phyloP scores from a whole-genome alignment of 306 rosid genomes.

The Cajanus cajan region DNA sequence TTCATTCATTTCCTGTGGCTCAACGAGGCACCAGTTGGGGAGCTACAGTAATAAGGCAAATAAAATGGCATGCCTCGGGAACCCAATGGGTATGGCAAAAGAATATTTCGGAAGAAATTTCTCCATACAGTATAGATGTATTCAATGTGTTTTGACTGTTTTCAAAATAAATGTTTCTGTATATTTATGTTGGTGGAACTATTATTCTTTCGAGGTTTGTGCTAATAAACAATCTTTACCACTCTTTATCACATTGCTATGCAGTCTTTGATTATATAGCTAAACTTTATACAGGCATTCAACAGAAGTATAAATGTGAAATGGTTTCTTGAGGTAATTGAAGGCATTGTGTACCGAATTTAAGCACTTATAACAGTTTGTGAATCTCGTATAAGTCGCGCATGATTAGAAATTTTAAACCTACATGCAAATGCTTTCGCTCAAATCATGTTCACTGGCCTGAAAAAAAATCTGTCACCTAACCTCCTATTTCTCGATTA shows the following conservation, averaged over 20 bases:
- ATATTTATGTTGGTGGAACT: slow-evolving; percentile 25
- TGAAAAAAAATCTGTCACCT: not conserved
- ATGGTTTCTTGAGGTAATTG: not conserved
- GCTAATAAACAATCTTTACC: slow-evolving; percentile 17
- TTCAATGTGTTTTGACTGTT: slow-evolving; percentile 22
- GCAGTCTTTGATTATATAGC: not conserved
- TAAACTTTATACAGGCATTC: not conserved
- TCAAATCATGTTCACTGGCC: not conserved
- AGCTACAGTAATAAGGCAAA: slow-evolving; percentile 60
- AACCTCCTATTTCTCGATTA: not conserved
- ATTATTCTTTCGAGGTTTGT: slow-evolving; percentile 30
- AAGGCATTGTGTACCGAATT: not conserved
- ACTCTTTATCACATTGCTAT: not conserved
- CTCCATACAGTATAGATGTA: slow-evolving; percentile 20
- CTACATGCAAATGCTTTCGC: too few relatives aligned
- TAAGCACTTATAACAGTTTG: not conserved
- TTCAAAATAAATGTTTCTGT: slow-evolving; percentile 22
- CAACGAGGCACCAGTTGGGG: slow-evolving; percentile 96
- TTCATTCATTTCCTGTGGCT: slow-evolving; percentile 97
- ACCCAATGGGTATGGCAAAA: not conserved
- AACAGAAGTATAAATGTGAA: not conserved
- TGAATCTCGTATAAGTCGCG: not conserved
- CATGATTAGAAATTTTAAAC: not conserved
- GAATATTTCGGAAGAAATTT: not conserved
- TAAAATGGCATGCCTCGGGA: slow-evolving; percentile 20